Base-by-base conservation (phyloP, 371 early-diverging fungal genomes). In the Zopfochytrium polystomum region DNA sequence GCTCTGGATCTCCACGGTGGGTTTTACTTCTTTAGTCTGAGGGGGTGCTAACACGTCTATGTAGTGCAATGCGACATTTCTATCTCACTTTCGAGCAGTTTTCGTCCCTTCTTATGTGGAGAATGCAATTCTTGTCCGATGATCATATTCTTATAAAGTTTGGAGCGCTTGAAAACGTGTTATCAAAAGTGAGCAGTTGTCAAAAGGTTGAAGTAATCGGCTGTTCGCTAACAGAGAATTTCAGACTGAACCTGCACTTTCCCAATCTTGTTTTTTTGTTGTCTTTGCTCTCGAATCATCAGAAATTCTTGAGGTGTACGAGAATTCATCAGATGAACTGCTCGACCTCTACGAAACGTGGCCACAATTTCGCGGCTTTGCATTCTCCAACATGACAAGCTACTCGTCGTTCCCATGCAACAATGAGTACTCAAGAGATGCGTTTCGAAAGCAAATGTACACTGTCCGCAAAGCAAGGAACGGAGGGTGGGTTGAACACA, bases 401-500 rank as follows among this genome's bases (percentile, higher is more conserved):
- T 52, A 31, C 57, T 58, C 76, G 22, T 74, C 77, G 6, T 76
- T 72, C 3, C 72, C 75, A 46, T 67, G 70, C 38, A 85, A 83
- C 65, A 85, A 79, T 57, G 62, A 68, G 20, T 74, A 73, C 59
- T 79, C 84, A 7, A 72, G 78, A 32, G 83, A 84, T 22, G 61
- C 64, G 15, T 56, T 80, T 43, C 71, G 72, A 43, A 75, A 73
- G 58, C 75, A 79, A 5, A 75, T 83, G 32, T 68, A 80, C 51
- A 68, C 79, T 6, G 74, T 85, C 43, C 66, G 78, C 29, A 79
- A 85, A 59, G 82, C 87, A 20, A 72, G 76, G 34, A 84, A 84
- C 52, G 87, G 87, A 65, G 85, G 87, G 81, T 83, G 70, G 60
- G 66, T 55, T 6, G n/a, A n/a, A n/a, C n/a, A n/a, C n/a, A n/a